Conservation (phyloP, 2,329 filamentous ascomycete genomes). For the Fusarium falciforme region DNA sequence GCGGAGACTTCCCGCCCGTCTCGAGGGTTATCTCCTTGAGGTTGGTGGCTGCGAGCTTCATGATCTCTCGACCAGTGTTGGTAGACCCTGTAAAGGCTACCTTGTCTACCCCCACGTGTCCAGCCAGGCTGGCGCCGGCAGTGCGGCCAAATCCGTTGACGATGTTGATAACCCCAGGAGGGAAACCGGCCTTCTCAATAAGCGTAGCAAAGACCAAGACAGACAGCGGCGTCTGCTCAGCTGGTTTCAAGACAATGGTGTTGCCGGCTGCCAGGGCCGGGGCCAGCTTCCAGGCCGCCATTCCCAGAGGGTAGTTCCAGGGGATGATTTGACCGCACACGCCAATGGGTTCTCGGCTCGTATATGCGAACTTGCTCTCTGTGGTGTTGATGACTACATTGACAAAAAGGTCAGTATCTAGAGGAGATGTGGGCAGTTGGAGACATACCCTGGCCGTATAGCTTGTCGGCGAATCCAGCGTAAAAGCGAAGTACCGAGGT, state of each 20-base stretch:
- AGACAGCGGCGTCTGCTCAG: constrained; percentile 72
- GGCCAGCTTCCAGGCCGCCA: constrained; percentile 10
- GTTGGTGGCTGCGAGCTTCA: constrained; percentile 75
- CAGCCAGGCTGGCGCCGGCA: constrained; percentile 74
- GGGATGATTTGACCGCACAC: constrained; percentile 80
- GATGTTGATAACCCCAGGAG: constrained; percentile 80
- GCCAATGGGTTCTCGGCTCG: constrained; percentile 77
- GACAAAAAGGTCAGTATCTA: not conserved
- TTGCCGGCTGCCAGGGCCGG: constrained; percentile 58
- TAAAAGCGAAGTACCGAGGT: not conserved
- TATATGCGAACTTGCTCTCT: constrained; percentile 79
- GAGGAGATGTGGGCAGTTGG: not conserved
- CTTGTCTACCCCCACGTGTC: constrained; percentile 77
- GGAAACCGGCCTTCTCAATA: constrained; percentile 79
- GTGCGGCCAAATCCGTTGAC: constrained; percentile 76
- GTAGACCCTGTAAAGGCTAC: constrained; percentile 83
- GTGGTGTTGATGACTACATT: constrained; percentile 49
- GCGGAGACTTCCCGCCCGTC: not conserved
- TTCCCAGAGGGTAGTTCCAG: constrained; percentile 1
- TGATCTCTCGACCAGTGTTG: constrained; percentile 76
- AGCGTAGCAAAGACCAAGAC: constrained; percentile 73
- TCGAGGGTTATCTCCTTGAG: constrained; percentile 61
- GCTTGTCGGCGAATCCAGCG: not conserved
- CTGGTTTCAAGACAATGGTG: constrained; percentile 47
- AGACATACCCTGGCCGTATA: not conserved